Evolutionary conservation across 1,284 basidiomycete genomes (phyloP).

Genomic region (Coniophora puteana): DNA sequence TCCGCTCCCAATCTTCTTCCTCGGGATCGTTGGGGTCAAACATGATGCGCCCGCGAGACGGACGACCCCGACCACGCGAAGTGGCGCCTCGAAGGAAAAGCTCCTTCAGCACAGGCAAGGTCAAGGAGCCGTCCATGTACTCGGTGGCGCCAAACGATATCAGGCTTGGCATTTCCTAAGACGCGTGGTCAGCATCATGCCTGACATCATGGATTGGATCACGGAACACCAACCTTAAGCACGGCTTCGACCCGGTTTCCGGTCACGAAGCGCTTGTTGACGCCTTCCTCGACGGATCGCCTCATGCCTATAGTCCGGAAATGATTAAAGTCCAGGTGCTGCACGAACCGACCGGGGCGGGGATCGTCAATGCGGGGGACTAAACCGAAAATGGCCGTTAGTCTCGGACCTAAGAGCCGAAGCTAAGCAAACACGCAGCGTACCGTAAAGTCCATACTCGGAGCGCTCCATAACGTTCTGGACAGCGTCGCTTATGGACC

Average conservation of each 20-base stretch:
- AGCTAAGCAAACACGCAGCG: conserved; percentile 5
- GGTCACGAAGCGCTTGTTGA: conserved; percentile 90
- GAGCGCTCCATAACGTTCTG: conserved; percentile 60
- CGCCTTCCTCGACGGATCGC: conserved; percentile 86
- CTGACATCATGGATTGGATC: conserved; percentile 7
- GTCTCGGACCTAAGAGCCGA: conserved; percentile 3
- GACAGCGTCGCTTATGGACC: conserved; percentile 70
- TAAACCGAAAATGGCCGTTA: conserved; percentile 25
- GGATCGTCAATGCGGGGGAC: conserved; percentile 72
- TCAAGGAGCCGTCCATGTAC: conserved; percentile 92
- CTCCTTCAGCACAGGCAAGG: conserved; percentile 78
- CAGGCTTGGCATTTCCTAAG: conserved; percentile 82
- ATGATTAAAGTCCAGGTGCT: conserved; percentile 86
- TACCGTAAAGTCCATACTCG: conserved; percentile 66
- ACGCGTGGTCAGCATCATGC: conserved; percentile 12
- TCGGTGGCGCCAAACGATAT: conserved; percentile 88
- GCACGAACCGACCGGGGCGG: conserved; percentile 72
- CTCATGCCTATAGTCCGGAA: conserved; percentile 95
- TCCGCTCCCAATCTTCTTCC: conserved; percentile 69
- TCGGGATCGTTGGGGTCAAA: conserved; percentile 50
- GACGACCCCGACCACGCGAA: conserved; percentile 64
- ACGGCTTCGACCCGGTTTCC: conserved; percentile 80
- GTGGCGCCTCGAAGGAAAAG: conserved; percentile 78
- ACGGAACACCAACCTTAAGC: conserved; percentile 58
- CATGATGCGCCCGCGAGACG: conserved; percentile 53